A percentile compares a stretch with the other conserved stretches of the same genome.
Evolutionary conservation across 306 rosid genomes (phyloP).

Genomic region (Clitoria ternatea): DNA sequence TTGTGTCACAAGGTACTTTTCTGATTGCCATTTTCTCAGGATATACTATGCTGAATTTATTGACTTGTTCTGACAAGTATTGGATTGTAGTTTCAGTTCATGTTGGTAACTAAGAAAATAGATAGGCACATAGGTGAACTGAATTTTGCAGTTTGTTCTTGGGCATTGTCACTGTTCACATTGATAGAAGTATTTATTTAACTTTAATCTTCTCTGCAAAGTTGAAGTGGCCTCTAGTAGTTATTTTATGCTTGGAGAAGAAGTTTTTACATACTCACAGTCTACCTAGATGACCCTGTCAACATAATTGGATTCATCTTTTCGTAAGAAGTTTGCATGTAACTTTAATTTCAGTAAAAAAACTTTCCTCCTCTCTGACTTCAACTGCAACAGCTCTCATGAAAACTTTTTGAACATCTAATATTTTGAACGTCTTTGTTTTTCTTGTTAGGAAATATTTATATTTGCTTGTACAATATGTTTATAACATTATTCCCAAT

Average conservation of each 20-base stretch:
- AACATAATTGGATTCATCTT: neutral
- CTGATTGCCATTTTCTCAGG: neutral
- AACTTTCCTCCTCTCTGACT: neutral
- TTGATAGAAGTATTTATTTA: neutral
- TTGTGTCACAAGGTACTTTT: slow-evolving; percentile 87
- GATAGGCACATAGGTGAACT: too few species aligned
- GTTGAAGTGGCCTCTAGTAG: neutral
- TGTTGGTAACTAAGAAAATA: too few species aligned
- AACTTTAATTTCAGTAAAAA: slow-evolving; percentile 1
- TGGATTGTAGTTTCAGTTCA: too few species aligned
- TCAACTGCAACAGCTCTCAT: slow-evolving; percentile 2
- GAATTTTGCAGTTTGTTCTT: neutral
- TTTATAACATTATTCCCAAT: neutral
- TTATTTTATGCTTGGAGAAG: neutral
- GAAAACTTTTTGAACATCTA: neutral
- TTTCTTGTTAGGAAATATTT: neutral
- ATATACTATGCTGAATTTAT: neutral
- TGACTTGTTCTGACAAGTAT: too few species aligned
- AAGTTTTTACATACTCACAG: neutral
- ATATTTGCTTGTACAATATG: neutral
- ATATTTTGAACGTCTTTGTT: neutral
- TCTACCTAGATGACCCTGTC: neutral
- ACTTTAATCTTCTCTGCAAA: slow-evolving; percentile 6
- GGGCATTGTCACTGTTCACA: neutral
- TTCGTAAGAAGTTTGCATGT: neutral